These are phyloP conservation scores for Lizanozyma gosingica DNA, from an alignment of 1,139 yeast species.

Conservation along the genomic window DNA sequence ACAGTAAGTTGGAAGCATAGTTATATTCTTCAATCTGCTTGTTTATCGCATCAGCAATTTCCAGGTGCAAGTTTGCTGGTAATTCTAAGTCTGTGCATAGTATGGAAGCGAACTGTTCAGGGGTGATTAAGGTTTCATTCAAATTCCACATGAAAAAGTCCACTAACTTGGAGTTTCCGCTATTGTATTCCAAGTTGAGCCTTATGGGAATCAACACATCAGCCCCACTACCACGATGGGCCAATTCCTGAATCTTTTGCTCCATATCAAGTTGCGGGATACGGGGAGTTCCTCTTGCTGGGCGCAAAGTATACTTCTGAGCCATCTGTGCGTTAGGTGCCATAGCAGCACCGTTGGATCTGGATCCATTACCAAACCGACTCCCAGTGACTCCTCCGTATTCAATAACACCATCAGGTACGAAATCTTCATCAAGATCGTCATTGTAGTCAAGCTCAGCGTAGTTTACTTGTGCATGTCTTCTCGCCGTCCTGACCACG, in stretches of 20 bases:
- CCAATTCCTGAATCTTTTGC: conserved; percentile 18
- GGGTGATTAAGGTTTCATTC: conserved; percentile 69
- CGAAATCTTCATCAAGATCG: not conserved
- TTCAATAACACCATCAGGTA: not conserved
- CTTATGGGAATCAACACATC: conserved; percentile 68
- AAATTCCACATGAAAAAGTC: conserved; percentile 91
- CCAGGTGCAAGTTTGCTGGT: conserved; percentile 52
- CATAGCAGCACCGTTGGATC: not conserved
- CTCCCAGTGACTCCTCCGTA: not conserved
- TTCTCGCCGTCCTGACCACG: conserved; percentile 67
- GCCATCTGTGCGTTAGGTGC: conserved; percentile 6
- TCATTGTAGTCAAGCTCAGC: conserved; percentile 53
- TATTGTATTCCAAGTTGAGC: conserved; percentile 62
- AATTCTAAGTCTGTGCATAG: conserved; percentile 79
- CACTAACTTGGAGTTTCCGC: conserved; percentile 48
- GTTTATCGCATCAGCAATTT: conserved; percentile 61
- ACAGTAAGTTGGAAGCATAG: conserved; percentile 47
- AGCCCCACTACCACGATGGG: conserved; percentile 22
- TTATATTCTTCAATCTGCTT: conserved; percentile 72
- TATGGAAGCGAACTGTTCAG: conserved; percentile 73
- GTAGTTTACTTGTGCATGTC: conserved; percentile 71
- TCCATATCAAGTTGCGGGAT: conserved; percentile 5
- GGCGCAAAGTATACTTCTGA: conserved; percentile 23
- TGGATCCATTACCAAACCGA: not conserved
- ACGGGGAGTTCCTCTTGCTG: conserved; percentile 24